Evolutionary conservation across 139 green algal species (phyloP).

Genomic region (Monoraphidium neglectum): DNA sequence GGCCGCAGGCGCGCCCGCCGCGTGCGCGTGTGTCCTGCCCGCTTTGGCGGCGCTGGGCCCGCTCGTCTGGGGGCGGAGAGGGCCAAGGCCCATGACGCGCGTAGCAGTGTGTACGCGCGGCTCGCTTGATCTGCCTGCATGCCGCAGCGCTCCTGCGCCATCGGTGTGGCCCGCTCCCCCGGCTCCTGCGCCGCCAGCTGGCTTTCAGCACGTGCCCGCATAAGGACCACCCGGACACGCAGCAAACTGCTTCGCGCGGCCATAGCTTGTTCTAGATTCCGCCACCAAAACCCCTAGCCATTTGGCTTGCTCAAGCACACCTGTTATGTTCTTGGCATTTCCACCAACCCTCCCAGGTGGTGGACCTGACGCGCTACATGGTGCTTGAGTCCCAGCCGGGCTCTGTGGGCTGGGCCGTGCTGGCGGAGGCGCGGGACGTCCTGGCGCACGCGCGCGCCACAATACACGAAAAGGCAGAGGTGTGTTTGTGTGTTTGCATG

Average conservation of each 20-base stretch:
- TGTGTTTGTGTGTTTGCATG: too few species aligned
- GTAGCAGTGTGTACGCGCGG: too few species aligned
- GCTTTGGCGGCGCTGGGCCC: background rate
- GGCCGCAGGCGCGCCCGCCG: slow-evolving; percentile 26
- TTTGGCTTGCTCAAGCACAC: background rate
- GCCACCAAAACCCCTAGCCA: background rate
- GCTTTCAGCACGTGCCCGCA: background rate
- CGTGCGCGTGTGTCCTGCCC: background rate
- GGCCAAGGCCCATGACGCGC: too few species aligned
- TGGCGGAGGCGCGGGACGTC: slow-evolving; percentile 36
- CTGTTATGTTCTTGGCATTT: background rate
- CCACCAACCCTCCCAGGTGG: slow-evolving; percentile 31
- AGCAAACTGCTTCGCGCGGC: too few species aligned
- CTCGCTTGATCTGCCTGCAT: too few species aligned
- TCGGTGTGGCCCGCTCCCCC: too few species aligned
- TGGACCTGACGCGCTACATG: slow-evolving; percentile 56
- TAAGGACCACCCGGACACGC: background rate
- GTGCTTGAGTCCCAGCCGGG: slow-evolving; percentile 51
- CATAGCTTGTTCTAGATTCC: background rate
- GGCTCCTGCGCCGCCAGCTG: background rate
- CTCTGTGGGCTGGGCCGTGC: slow-evolving; percentile 28
- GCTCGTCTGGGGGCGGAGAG: too few species aligned
- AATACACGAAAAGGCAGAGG: slow-evolving; percentile 40
- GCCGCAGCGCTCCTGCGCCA: too few species aligned
- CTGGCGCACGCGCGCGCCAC: slow-evolving; percentile 33